These are phyloP conservation scores for Pichia sp. DNA, from an alignment of 1,139 yeast species.

Conservation along the genomic window DNA sequence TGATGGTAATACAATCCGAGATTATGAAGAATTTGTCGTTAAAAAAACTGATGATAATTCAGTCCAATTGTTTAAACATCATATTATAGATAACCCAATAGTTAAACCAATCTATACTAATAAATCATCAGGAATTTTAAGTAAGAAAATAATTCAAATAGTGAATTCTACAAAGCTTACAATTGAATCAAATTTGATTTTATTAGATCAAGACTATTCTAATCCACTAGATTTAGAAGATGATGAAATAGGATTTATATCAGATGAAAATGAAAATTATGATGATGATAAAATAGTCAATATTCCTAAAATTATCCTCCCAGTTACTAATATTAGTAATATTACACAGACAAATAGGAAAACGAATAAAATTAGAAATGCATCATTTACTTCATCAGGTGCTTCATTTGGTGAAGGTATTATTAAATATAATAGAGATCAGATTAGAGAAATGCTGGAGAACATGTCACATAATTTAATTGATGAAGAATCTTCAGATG, in stretches of 20 bases:
- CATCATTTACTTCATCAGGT: slow-evolving; percentile 30
- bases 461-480: slow-evolving; percentile 16
- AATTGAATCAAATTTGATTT: slow-evolving; percentile 3
- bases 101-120: slow-evolving; percentile 23
- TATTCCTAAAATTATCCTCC: slow-evolving; percentile 13
- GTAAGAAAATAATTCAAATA: slow-evolving; percentile 21
- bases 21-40: slow-evolving; percentile 24
- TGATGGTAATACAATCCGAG: slow-evolving; percentile 10
- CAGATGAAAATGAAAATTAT: slow-evolving; percentile 7
- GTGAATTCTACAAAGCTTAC: slow-evolving; percentile 9
- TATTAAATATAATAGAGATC: slow-evolving; percentile 28
- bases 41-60: slow-evolving; percentile 15
- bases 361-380: slow-evolving; percentile 9
- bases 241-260: slow-evolving; percentile 12
- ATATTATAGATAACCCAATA: slow-evolving; percentile 8
- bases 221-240: slow-evolving; percentile 18
- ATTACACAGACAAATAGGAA: neutral
- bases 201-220: slow-evolving; percentile 17
- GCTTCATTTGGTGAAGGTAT: slow-evolving; percentile 31
- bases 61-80: slow-evolving; percentile 19
- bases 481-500: slow-evolving; percentile 16
- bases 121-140: slow-evolving; percentile 10
- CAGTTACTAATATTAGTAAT: neutral
- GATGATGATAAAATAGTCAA: neutral
- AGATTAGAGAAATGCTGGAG: slow-evolving; percentile 28